A percentile compares a stretch with the other conserved stretches of the same genome.
These are phyloP conservation scores for Antitrichia curtipendula DNA, from an alignment of 225 moss, liverwort and hornwort species.

Conservation along the genomic window DNA sequence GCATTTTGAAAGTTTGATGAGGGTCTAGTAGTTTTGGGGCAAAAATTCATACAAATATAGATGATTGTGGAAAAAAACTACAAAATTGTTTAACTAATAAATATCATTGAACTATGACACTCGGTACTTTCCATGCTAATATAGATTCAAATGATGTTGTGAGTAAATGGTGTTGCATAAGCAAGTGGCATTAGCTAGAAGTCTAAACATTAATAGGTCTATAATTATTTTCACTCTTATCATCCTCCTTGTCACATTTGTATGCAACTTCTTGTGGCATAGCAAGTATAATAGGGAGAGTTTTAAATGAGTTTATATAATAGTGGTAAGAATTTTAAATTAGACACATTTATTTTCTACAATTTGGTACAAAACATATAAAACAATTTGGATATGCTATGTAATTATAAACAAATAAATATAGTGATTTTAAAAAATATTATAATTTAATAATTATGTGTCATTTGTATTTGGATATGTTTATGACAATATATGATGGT, in stretches of 20 bases:
- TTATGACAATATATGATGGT: background rate
- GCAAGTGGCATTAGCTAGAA: background rate
- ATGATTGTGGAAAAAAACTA: background rate
- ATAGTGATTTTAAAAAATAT: rapidly evolving
- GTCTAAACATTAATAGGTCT: background rate
- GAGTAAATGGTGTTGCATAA: background rate
- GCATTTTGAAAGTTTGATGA: background rate
- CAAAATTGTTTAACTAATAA: background rate
- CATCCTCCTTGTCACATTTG: background rate
- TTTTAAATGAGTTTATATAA: background rate
- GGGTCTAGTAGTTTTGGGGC: too few species aligned
- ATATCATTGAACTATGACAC: background rate
- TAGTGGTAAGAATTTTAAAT: background rate
- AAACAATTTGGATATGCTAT: background rate
- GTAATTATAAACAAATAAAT: background rate
- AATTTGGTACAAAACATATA: background rate
- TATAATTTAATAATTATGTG: background rate
- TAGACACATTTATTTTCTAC: rapidly evolving
- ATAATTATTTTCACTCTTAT: background rate
- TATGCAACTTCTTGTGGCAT: background rate
- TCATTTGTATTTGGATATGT: background rate
- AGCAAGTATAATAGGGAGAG: background rate
- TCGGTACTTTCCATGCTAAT: rapidly evolving
- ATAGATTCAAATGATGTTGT: background rate
- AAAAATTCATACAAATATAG: background rate